phyloP scores from a whole-genome alignment of 2,329 filamentous ascomycete genomes.

The Sporothrix inflata region DNA sequence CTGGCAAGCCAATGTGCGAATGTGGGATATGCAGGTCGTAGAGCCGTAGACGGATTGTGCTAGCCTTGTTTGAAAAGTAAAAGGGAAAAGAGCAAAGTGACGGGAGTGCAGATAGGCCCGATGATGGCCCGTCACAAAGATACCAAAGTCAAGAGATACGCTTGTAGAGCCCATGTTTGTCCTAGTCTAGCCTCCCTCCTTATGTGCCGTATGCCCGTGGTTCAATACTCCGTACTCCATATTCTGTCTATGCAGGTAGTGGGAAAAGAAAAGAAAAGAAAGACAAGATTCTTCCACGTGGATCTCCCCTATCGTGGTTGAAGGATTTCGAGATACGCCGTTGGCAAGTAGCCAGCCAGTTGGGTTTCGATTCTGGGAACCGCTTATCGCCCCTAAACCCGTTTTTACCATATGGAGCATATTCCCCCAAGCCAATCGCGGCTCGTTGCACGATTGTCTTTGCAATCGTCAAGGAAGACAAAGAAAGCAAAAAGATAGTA shows the following conservation, averaged over 20 bases:
- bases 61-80: background rate
- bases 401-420: background rate
- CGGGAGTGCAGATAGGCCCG: background rate
- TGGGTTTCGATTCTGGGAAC: background rate
- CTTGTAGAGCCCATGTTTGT: background rate
- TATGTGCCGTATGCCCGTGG: background rate
- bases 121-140: background rate
- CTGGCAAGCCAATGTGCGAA: too few relatives aligned
- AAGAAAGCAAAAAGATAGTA: too few relatives aligned
- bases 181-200: background rate
- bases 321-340: slow-evolving; percentile 4
- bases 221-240: background rate
- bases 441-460: too few relatives aligned
- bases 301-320: background rate
- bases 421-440: background rate
- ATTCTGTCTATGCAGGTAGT: background rate
- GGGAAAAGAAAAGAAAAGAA: background rate
- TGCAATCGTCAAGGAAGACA: too few relatives aligned
- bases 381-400: background rate
- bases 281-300: background rate
- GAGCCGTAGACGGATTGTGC: too few relatives aligned
- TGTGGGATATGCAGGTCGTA: too few relatives aligned
- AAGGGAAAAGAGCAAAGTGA: background rate
- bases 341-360: background rate
- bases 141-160: background rate